phyloP scores from a whole-genome alignment of 140 eudicot species.

The Oenanthe javanica region DNA sequence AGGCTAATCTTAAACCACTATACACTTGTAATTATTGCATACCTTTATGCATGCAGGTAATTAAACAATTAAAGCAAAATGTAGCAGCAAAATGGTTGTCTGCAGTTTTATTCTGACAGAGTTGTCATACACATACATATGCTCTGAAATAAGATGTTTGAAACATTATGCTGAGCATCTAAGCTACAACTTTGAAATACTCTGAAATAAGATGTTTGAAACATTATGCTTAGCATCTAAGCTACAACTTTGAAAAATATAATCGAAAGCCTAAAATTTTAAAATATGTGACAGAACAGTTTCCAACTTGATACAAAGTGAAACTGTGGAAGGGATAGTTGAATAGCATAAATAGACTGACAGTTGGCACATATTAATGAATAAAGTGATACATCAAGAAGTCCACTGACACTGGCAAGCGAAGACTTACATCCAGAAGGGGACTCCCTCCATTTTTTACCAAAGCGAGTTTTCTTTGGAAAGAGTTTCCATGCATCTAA shows the following conservation, averaged over 20 bases:
- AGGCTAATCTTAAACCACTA: neutral
- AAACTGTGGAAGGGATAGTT: neutral
- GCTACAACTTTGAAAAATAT: neutral
- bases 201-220: neutral
- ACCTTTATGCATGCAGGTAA: neutral
- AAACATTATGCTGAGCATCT: neutral
- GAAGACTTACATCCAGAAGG: slow-evolving; percentile 52
- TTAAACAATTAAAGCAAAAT: neutral
- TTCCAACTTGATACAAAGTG: neutral
- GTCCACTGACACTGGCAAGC: neutral
- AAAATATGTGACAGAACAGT: neutral
- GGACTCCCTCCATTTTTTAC: slow-evolving; percentile 72
- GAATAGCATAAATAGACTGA: neutral
- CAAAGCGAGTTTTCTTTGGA: slow-evolving; percentile 71
- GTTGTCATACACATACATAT: neutral
- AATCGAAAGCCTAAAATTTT: neutral
- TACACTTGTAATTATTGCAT: neutral
- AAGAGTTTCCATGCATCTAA: slow-evolving; percentile 95
- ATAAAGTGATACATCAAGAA: neutral
- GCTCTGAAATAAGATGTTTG: neutral
- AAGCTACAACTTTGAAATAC: neutral
- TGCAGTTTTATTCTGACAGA: neutral
- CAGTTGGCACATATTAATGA: neutral
- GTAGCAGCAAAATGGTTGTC: neutral
- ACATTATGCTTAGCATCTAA: neutral